Base-by-base conservation (phyloP, 2,329 filamentous ascomycete species). In the Hypoxylon sp. region DNA sequence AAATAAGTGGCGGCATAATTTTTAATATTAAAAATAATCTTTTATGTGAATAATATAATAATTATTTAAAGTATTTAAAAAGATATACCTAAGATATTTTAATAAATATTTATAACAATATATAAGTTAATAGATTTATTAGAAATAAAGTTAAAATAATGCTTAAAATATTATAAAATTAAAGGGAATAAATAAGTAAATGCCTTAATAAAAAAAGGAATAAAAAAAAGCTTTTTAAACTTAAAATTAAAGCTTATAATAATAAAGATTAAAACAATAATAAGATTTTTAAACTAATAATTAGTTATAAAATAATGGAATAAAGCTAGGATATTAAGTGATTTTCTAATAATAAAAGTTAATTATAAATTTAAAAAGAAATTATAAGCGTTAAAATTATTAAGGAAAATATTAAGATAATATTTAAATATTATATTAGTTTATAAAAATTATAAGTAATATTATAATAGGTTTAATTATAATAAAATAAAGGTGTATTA, bases 371-470 rank as follows among this genome's bases (percentile, higher is more conserved):
- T 35, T n/a, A 33, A 33, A 17, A 31, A 47, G 22, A 39, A n/a
- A 17, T 5, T 14, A 2, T 8, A 39, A 39, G 2, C 6, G 4
- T 39, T 57, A 57, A 46, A 33, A 54, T 29, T 54, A 26, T 54
- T 42, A n/a, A 54, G n/a, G 31, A 54, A 42, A 42, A 35, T 48
- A 35, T 35, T 58, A 58, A 58, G 37, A 50, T 59, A 51, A 51
- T 50, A 50, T 31, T 31, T 50, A 46, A 57, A 33, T 22, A 57
- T 33, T 33, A 57, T 50, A 8, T 59, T 42, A 42, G 31, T 22
- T 17, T 59, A 59, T 31, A 31, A 31, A 42, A 42, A 59, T 42
- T 59, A 39, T 50, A 59, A 50, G 31, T 50, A 50, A 59, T 59
- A 50, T 51, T 50, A 59, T 51, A 29, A 50, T 50, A 50, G 42